A percentile compares a stretch with the other conserved stretches of the same genome.
phyloP scores from a whole-genome alignment of 2,329 filamentous ascomycete genomes.

The Elsinoe ampelina region DNA sequence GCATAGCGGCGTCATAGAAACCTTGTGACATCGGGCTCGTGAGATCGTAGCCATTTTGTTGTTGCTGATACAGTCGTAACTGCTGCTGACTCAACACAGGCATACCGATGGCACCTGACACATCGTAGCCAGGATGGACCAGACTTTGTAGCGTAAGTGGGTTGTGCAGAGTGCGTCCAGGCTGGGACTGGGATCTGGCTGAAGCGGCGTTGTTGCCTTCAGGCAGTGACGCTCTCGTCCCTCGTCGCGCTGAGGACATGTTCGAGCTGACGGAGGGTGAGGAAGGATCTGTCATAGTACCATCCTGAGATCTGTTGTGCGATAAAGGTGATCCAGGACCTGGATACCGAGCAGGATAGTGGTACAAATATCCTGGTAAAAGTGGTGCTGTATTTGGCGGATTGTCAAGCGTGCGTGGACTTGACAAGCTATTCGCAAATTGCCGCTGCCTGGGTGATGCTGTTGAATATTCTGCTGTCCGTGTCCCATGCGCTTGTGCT shows the following conservation, averaged over 20 bases:
- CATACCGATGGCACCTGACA: slow-evolving; percentile 25
- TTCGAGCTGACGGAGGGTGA: slow-evolving; percentile 39
- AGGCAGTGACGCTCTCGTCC: slow-evolving; percentile 34
- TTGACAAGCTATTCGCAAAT: slow-evolving; percentile 25
- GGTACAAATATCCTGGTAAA: slow-evolving; percentile 37
- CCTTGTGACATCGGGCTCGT: slow-evolving; percentile 7
- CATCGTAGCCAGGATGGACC: slow-evolving; percentile 32
- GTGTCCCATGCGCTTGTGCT: slow-evolving; percentile 25
- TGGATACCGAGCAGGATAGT: slow-evolving; percentile 37
- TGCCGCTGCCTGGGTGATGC: slow-evolving; percentile 31
- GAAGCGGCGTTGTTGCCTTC: slow-evolving; percentile 32
- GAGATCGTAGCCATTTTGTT: slow-evolving; percentile 16
- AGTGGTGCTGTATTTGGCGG: slow-evolving; percentile 28
- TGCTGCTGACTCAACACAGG: slow-evolving; percentile 25
- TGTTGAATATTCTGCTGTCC: slow-evolving; percentile 21
- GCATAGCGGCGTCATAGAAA: slow-evolving; percentile 28
- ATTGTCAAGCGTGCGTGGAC: slow-evolving; percentile 24
- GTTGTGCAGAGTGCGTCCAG: slow-evolving; percentile 35
- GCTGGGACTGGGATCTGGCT: slow-evolving; percentile 42
- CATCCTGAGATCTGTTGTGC: slow-evolving; percentile 33
- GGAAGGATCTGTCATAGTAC: slow-evolving; percentile 39
- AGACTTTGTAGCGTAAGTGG: slow-evolving; percentile 30
- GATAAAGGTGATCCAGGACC: slow-evolving; percentile 28
- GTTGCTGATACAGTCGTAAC: slow-evolving; percentile 21
- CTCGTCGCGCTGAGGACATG: slow-evolving; percentile 34